These are phyloP conservation scores for Pythium pyrilobum DNA, from an alignment of 352 stramenopile genomes.

Conservation along the genomic window DNA sequence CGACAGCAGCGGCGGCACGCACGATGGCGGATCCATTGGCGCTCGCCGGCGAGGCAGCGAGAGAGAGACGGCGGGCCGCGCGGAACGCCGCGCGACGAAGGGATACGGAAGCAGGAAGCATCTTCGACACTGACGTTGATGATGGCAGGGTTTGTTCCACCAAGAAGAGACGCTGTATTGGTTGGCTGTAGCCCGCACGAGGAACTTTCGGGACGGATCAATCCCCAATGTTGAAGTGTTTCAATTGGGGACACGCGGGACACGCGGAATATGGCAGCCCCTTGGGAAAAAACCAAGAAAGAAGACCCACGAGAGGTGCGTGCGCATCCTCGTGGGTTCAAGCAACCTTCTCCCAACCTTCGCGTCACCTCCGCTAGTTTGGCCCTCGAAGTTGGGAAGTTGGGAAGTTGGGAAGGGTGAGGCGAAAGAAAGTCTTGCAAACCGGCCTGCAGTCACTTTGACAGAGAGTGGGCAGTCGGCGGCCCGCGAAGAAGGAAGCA, in stretches of 20 bases:
- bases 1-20: not conserved
- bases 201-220: constrained; percentile 10
- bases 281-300: constrained; percentile 1
- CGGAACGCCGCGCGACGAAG: constrained; percentile 21
- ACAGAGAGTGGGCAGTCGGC: constrained; percentile 3
- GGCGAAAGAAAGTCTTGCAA: constrained; percentile 21
- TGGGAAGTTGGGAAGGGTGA: constrained; percentile 4
- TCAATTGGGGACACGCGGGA: not conserved
- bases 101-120: constrained; percentile 27
- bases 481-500: constrained; percentile 3
- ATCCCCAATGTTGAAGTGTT: constrained; percentile 15
- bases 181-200: constrained; percentile 17
- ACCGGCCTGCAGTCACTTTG: constrained; percentile 14
- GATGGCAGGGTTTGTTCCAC: constrained; percentile 5
- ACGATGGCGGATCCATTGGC: not conserved
- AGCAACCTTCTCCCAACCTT: constrained; percentile 18
- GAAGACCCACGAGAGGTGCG: too few relatives aligned
- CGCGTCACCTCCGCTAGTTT: constrained; percentile 3
- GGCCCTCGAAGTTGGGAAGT: constrained; percentile 14
- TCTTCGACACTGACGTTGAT: constrained; percentile 10
- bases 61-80: constrained; percentile 3
- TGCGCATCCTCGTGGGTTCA: too few relatives aligned
- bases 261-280: not conserved
- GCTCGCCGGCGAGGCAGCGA: not conserved
- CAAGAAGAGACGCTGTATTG: constrained; percentile 10